Conservation (phyloP, 2,329 filamentous ascomycete species). For the Fusarium cicatricum region DNA sequence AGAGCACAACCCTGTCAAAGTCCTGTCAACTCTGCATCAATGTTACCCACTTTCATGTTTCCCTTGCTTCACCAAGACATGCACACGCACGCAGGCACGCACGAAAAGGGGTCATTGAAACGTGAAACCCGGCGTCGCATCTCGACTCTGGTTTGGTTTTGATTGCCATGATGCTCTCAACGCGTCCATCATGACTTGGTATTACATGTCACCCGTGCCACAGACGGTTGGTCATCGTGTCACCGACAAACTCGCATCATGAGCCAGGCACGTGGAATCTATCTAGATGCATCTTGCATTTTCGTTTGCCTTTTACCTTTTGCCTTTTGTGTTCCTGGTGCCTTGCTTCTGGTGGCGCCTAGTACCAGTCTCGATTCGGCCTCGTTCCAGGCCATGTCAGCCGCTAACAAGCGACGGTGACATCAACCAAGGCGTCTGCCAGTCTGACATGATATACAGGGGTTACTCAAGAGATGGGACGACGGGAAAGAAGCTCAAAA, state of each 20-base stretch:
- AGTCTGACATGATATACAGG: background rate
- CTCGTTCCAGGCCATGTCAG: background rate
- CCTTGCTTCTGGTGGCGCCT: background rate
- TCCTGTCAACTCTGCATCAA: too few species aligned
- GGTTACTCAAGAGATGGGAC: too few species aligned
- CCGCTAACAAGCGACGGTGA: too few species aligned
- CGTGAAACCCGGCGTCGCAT: slow-evolving; percentile 23
- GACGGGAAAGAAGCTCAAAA: background rate
- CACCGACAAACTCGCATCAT: background rate
- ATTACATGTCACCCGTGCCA: background rate
- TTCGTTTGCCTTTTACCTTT: too few species aligned
- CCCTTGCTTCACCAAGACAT: slow-evolving; percentile 19
- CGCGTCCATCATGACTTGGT: background rate
- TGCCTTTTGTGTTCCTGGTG: too few species aligned
- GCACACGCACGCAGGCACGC: background rate
- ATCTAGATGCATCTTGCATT: too few species aligned
- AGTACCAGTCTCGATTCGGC: background rate
- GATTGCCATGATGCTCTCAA: too few species aligned
- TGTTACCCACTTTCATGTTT: slow-evolving; percentile 18
- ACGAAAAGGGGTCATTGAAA: slow-evolving; percentile 27
- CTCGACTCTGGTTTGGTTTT: background rate
- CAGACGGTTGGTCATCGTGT: background rate
- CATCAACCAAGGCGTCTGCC: too few species aligned
- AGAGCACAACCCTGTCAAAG: too few species aligned
- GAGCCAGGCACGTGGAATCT: slow-evolving; percentile 2